A percentile compares a stretch with the other conserved stretches of the same genome.
Evolutionary conservation across 768 basidiomycete species (phyloP).

Genomic region (Boletus subparvulus): DNA sequence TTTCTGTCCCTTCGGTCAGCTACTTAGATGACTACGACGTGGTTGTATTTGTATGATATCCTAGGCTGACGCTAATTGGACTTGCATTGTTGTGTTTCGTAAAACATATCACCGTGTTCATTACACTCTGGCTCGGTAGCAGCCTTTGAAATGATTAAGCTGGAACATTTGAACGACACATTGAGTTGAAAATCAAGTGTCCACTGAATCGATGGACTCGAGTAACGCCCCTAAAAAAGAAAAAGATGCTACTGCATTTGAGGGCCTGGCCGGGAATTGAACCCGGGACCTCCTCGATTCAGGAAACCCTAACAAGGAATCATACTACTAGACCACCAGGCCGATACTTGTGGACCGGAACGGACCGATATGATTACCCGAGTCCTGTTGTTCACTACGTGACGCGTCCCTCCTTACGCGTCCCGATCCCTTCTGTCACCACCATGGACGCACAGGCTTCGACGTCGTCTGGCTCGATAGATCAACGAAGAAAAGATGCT

Average conservation of each 20-base stretch:
- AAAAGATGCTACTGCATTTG: background rate
- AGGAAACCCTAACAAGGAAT: conserved; percentile 49
- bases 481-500: conserved; percentile 70
- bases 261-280: conserved; percentile 61
- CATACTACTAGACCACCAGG: conserved; percentile 57
- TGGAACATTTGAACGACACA: background rate
- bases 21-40: background rate
- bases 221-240: background rate
- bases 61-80: conserved; percentile 11
- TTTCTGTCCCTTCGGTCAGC: background rate
- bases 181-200: background rate
- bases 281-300: conserved; percentile 60
- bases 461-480: conserved; percentile 60
- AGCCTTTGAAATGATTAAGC: background rate
- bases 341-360: conserved; percentile 6
- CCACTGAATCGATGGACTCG: too few species aligned
- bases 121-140: background rate
- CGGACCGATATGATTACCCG: background rate
- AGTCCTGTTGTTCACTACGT: background rate
- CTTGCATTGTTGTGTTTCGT: background rate
- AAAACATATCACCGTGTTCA: background rate
- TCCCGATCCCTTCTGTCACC: conserved; percentile 6
- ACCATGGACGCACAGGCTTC: conserved; percentile 36
- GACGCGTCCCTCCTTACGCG: conserved; percentile 30
- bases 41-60: conserved; percentile 12